phyloP scores from a whole-genome alignment of 371 early-diverging fungal genomes.

The Conidiobolus incongruus region DNA sequence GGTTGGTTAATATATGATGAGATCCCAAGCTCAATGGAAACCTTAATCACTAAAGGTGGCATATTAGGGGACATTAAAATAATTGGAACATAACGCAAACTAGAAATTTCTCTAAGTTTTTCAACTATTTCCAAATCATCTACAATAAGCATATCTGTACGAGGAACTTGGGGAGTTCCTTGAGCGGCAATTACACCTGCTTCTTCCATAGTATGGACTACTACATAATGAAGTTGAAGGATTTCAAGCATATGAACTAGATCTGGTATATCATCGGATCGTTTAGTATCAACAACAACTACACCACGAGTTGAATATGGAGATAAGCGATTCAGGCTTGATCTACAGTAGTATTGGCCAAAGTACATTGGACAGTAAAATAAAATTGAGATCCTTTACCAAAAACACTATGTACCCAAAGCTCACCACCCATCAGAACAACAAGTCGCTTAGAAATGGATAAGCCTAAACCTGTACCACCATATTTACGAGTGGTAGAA shows the following conservation, averaged over 20 bases:
- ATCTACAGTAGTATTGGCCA: conserved; percentile 12
- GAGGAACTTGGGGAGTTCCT: no score
- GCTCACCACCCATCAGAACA: conserved; percentile 50
- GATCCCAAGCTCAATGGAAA: conserved; percentile 34
- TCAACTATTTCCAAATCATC: no score
- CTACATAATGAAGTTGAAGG: conserved; percentile 16
- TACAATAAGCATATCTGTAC: no score
- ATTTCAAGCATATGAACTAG: conserved; percentile 9
- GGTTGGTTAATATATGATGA: conserved; percentile 34
- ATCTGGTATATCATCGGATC: background rate
- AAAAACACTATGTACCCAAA: conserved; percentile 43
- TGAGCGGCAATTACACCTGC: no score
- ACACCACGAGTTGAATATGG: conserved; percentile 18
- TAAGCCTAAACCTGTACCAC: conserved; percentile 68
- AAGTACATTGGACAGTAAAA: no score
- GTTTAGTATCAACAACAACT: conserved; percentile 14
- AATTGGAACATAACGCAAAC: no score
- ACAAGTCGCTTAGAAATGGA: conserved; percentile 53
- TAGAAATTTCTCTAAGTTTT: no score
- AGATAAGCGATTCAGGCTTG: conserved; percentile 18
- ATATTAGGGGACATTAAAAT: no score
- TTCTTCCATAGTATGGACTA: conserved; percentile 16
- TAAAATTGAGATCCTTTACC: conserved; percentile 49
- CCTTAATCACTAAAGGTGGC: conserved; percentile 27
- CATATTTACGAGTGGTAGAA: conserved; percentile 57